phyloP scores from a whole-genome alignment of 208 protist genomes.

The Acanthamoeba culbertsoni region DNA sequence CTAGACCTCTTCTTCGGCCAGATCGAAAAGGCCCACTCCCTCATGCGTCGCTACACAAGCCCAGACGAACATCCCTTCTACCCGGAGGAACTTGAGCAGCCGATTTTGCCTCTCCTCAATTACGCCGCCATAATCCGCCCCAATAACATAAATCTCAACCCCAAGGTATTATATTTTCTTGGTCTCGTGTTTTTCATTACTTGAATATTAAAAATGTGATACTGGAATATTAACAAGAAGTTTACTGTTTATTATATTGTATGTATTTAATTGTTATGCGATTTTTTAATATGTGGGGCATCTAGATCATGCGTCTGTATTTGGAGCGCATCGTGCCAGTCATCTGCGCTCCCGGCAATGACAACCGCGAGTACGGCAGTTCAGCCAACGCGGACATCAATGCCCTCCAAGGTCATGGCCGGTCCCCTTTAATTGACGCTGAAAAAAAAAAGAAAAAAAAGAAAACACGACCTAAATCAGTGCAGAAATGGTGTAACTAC shows the following conservation, averaged over 20 bases:
- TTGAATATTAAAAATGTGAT: not conserved
- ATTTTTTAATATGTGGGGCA: not conserved
- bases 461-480: too few relatives aligned
- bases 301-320: slow-evolving; percentile 66
- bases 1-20: slow-evolving; percentile 74
- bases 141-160: slow-evolving; percentile 78
- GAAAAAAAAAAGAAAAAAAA: too few relatives aligned
- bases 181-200: too few relatives aligned
- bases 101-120: slow-evolving; percentile 68
- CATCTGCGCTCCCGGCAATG: slow-evolving; percentile 31
- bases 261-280: too few relatives aligned
- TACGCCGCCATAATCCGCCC: slow-evolving; percentile 58
- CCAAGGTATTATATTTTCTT: not conserved
- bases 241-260: not conserved
- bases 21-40: slow-evolving; percentile 66
- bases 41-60: slow-evolving; percentile 76
- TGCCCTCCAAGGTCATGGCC: slow-evolving; percentile 43
- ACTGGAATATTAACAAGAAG: too few relatives aligned
- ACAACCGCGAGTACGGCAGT: slow-evolving; percentile 59
- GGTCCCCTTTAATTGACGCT: too few relatives aligned
- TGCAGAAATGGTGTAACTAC: slow-evolving; percentile 60
- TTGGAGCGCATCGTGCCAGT: slow-evolving; percentile 62
- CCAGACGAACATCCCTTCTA: slow-evolving; percentile 81
- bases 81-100: slow-evolving; percentile 57
- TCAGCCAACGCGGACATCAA: slow-evolving; percentile 53